These are phyloP conservation scores for Alectoria sarmentosa DNA, from an alignment of 495 filamentous ascomycete species.

Conservation along the genomic window DNA sequence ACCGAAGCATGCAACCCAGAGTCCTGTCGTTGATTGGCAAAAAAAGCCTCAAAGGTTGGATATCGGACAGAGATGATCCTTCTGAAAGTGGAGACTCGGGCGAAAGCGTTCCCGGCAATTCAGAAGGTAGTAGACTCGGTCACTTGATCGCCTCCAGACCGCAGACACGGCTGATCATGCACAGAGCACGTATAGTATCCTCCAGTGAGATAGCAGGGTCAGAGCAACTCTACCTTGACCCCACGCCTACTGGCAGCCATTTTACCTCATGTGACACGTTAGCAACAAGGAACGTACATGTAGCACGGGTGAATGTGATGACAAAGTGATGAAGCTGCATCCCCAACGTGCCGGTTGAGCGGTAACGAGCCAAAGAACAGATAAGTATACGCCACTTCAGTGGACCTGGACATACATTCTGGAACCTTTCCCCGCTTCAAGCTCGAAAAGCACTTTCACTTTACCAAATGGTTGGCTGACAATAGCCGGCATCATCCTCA, in stretches of 20 bases:
- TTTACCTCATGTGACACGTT: conserved; percentile 23
- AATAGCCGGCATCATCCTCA: background rate
- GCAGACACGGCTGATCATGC: conserved; percentile 17
- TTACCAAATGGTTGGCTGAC: conserved; percentile 9
- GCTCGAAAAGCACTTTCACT: background rate
- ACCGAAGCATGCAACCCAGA: conserved; percentile 8
- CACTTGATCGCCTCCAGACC: conserved; percentile 22
- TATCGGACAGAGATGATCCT: conserved; percentile 1
- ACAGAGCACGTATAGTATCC: background rate
- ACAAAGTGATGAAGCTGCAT: conserved; percentile 17
- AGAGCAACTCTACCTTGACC: conserved; percentile 9
- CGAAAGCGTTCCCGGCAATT: conserved; percentile 2
- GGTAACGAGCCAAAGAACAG: conserved; percentile 11
- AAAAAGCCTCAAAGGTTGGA: conserved; percentile 5
- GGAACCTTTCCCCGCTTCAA: conserved; percentile 8
- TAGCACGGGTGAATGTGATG: conserved; percentile 15
- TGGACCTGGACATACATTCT: conserved; percentile 15
- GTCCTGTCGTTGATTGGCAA: background rate
- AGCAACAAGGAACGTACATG: conserved; percentile 13
- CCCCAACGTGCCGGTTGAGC: conserved; percentile 5
- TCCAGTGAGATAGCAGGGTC: conserved; percentile 17
- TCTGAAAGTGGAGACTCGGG: conserved; percentile 11
- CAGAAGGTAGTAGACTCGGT: conserved; percentile 9
- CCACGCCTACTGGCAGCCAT: conserved; percentile 15
- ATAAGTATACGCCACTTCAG: conserved; percentile 20